phyloP scores from a whole-genome alignment of 2,329 filamentous ascomycete species.

The Xylaria multiplex region DNA sequence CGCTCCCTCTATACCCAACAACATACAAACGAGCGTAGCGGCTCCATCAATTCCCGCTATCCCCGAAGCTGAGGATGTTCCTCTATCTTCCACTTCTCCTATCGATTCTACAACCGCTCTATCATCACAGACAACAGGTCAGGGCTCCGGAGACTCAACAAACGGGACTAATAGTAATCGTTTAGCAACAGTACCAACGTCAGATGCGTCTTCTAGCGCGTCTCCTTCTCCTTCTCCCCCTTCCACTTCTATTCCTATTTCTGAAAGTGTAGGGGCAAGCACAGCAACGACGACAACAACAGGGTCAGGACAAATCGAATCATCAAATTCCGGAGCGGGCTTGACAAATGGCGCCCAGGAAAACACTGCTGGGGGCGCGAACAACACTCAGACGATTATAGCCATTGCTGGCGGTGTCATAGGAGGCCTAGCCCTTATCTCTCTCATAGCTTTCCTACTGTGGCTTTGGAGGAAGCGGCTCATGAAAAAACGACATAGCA shows the following conservation, averaged over 20 bases:
- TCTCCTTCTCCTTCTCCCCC: neutral
- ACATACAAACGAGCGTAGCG: conserved; percentile 34
- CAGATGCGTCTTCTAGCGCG: conserved; percentile 21
- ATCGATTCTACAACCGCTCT: conserved; percentile 19
- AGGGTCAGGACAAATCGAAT: conserved; percentile 33
- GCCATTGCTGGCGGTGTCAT: conserved; percentile 63
- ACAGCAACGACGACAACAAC: conserved; percentile 22
- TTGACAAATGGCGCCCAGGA: conserved; percentile 35
- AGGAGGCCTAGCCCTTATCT: conserved; percentile 59
- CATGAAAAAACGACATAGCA: conserved; percentile 57
- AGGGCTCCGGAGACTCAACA: conserved; percentile 24
- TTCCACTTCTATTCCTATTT: neutral
- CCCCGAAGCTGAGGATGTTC: conserved; percentile 6
- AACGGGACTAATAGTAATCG: conserved; percentile 28
- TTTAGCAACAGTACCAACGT: conserved; percentile 33
- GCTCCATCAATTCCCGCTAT: conserved; percentile 26
- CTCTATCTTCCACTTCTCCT: conserved; percentile 14
- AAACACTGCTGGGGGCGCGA: conserved; percentile 44
- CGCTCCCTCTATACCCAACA: conserved; percentile 34
- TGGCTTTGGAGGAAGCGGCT: conserved; percentile 62
- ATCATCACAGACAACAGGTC: conserved; percentile 30
- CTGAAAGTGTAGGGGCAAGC: neutral
- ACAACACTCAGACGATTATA: conserved; percentile 51
- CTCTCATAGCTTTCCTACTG: conserved; percentile 58
- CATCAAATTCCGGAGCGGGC: conserved; percentile 37